phyloP scores from a whole-genome alignment of 2,329 filamentous ascomycete genomes.

The Sporothrix euskadiensis region DNA sequence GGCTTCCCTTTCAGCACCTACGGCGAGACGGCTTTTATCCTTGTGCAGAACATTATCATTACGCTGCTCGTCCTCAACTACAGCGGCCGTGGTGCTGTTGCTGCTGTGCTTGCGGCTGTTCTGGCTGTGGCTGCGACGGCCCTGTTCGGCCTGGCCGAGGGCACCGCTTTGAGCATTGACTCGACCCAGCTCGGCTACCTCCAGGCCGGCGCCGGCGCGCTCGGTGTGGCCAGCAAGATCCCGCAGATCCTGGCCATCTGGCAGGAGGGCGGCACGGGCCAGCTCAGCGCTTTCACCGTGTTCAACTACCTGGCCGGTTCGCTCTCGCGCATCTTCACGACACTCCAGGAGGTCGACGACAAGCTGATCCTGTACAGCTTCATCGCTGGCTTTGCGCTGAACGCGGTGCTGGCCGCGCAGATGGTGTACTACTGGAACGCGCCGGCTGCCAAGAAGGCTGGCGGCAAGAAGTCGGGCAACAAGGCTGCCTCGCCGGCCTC shows the following conservation, averaged over 20 bases:
- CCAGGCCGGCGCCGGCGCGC: constrained; percentile 78
- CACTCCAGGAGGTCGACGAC: constrained; percentile 94
- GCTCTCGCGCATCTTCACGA: constrained; percentile 94
- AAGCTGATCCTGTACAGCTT: constrained; percentile 95
- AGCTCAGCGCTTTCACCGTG: constrained; percentile 94
- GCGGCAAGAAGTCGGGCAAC: constrained; percentile 6
- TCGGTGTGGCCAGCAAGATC: constrained; percentile 87
- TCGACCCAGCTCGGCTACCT: constrained; percentile 71
- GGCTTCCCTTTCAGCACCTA: constrained; percentile 95
- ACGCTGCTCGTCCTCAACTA: constrained; percentile 84
- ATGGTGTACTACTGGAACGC: constrained; percentile 97
- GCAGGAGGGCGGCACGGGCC: constrained; percentile 83
- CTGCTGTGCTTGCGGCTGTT: constrained; percentile 75
- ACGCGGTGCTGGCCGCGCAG: constrained; percentile 80
- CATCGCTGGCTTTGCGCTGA: constrained; percentile 86
- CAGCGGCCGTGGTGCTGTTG: constrained; percentile 65
- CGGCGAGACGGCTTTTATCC: constrained; percentile 90
- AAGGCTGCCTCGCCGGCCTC: neutral
- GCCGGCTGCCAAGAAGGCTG: constrained; percentile 33
- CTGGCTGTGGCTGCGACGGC: constrained; percentile 69
- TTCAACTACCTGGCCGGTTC: constrained; percentile 97
- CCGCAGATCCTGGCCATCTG: constrained; percentile 90
- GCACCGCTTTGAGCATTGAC: constrained; percentile 59
- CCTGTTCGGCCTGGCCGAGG: constrained; percentile 54
- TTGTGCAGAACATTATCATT: constrained; percentile 90